Evolutionary conservation across 108 stramenopile genomes (phyloP), one percentile per base, ranked within the genome.

Genomic region (Chaetoceros muelleri): DNA sequence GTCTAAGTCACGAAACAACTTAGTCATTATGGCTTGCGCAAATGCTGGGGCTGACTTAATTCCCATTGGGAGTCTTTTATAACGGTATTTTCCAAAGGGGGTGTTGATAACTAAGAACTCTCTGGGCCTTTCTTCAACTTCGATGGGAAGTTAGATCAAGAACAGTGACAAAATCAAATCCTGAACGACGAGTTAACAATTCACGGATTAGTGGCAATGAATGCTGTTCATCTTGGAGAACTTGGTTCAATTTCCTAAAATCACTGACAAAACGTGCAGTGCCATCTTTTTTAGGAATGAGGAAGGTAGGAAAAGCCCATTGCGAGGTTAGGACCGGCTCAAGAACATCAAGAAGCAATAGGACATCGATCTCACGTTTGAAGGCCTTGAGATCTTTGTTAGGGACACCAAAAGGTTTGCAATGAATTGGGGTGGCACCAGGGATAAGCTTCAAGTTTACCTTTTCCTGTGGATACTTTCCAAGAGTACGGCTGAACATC

Each of bases 401-500:
- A 2, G 67, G 58, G 3, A 67, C 48, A 18, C 65, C 24, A 55
- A 61, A 67, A 17, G 63, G 53, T n/a, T 67, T 27, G 3, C 24
- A 16, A 50, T 61, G 52, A 50, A 64, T 48, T 47, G 67, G 65
- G 24, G 23, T 34, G 8, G 70, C 65, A 10, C 30, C 52, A 13
- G 55, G 55, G 20, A 20, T 13, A 0, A 75, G 3, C 8, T 80
- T 66, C n/a, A 80, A 45, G 30, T 72, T 58, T 17, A 62, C 26
- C 40, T 75, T 66, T 8, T 48, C 20, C 25, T 65, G 50, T 19
- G 67, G 69, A 47, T 65, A 73, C 13, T 29, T 30, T 1, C 72
- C 73, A 13, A 80, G 69, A 28, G 53, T 70, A 28, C 74, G 70
- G 34, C 51, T 24, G 58, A 78, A 73, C 22, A 78, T 25, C 13